Conservation (phyloP, 768 basidiomycete genomes). For the Leccinum disarticulatum region DNA sequence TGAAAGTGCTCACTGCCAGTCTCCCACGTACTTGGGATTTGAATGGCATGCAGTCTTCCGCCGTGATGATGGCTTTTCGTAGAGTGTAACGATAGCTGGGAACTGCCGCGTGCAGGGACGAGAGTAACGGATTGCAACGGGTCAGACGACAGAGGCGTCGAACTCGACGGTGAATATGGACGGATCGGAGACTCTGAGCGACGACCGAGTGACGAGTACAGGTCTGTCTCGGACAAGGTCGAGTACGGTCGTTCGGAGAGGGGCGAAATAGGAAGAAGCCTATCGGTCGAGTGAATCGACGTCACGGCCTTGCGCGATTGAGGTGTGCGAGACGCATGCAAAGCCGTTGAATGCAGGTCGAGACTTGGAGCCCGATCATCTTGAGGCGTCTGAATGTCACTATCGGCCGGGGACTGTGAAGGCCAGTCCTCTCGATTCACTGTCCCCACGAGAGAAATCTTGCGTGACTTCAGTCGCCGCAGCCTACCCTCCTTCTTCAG, state of each 20-base stretch:
- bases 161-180: slow-evolving; percentile 3
- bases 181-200: slow-evolving; percentile 8
- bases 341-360: neutral
- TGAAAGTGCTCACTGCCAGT: neutral
- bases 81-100: neutral
- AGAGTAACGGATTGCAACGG: slow-evolving; percentile 6
- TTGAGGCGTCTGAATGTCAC: neutral
- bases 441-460: slow-evolving; percentile 13
- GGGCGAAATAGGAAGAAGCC: slow-evolving; percentile 20
- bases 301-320: slow-evolving; percentile 1
- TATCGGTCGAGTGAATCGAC: slow-evolving; percentile 22
- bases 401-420: neutral
- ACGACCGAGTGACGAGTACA: slow-evolving; percentile 9
- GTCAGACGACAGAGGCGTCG: neutral
- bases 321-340: neutral
- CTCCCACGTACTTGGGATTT: neutral
- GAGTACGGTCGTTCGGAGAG: slow-evolving; percentile 18
- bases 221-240: slow-evolving; percentile 15
- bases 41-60: neutral
- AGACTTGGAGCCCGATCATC: neutral
- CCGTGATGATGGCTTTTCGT: slow-evolving; percentile 6
- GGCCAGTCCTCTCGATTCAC: slow-evolving; percentile 13
- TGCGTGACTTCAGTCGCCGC: slow-evolving; percentile 49
- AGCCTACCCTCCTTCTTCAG: slow-evolving; percentile 62
- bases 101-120: neutral